phyloP scores from a whole-genome alignment of 768 basidiomycete genomes.

The Tephrocybe sp. region DNA sequence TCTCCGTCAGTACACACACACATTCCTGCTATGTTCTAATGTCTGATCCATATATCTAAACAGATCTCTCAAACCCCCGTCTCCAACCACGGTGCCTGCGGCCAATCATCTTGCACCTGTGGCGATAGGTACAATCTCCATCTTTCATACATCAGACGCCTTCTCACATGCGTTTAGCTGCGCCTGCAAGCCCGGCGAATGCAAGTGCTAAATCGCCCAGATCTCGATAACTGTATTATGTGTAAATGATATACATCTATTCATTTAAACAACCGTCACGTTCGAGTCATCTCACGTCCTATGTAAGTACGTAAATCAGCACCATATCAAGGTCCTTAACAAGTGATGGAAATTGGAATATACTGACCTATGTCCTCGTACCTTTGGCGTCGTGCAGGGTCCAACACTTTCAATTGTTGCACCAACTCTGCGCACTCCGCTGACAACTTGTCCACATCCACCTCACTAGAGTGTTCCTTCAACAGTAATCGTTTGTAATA shows the following conservation, averaged over 20 bases:
- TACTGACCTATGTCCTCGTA: conserved; percentile 65
- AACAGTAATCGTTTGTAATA: conserved; percentile 76
- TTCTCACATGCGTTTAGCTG: conserved; percentile 37
- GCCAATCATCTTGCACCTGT: conserved; percentile 47
- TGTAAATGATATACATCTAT: background rate
- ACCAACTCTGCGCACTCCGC: conserved; percentile 43
- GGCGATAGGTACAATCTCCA: conserved; percentile 36
- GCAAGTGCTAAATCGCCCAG: conserved; percentile 52
- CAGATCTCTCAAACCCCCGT: conserved; percentile 36
- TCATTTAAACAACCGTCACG: too few species aligned
- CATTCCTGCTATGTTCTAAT: background rate
- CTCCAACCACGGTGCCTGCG: conserved; percentile 41
- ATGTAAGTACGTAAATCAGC: background rate
- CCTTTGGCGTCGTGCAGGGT: conserved; percentile 61
- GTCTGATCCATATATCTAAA: conserved; percentile 5
- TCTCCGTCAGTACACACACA: conserved; percentile 34
- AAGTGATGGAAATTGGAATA: background rate
- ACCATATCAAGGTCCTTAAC: background rate
- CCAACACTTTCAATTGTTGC: conserved; percentile 39
- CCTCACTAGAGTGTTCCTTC: conserved; percentile 34
- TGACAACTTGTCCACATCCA: conserved; percentile 2
- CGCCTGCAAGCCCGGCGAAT: conserved; percentile 55
- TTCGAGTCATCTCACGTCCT: background rate
- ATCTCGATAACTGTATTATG: background rate
- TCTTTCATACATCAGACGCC: conserved; percentile 8